phyloP scores from a whole-genome alignment of 768 basidiomycete species.

The Trametes villosa region DNA sequence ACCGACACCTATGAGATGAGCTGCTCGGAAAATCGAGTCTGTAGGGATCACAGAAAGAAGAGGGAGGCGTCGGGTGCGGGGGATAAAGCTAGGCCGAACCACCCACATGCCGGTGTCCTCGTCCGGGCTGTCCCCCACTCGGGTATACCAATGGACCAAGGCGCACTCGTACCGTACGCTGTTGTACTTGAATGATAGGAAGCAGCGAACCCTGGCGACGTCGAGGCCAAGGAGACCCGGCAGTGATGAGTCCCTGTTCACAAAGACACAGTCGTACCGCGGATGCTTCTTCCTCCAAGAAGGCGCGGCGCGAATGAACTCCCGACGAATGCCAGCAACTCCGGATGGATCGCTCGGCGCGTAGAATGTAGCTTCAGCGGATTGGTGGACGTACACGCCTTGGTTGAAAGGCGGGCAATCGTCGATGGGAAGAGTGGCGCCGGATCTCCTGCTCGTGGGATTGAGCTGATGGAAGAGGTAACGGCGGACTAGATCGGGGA shows the following conservation, averaged over 20 bases:
- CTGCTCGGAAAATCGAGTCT: not conserved
- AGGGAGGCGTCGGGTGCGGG: not conserved
- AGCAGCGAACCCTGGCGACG: not conserved
- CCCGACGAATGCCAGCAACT: not conserved
- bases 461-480: not conserved
- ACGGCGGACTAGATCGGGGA: not conserved
- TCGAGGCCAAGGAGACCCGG: not conserved
- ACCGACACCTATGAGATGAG: not conserved
- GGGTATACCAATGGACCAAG: not conserved
- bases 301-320: not conserved
- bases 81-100: not conserved
- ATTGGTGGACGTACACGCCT: not conserved
- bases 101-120: not conserved
- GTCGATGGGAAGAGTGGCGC: not conserved
- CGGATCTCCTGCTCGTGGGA: not conserved
- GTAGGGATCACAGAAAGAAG: not conserved
- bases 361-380: not conserved
- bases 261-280: not conserved
- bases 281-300: not conserved
- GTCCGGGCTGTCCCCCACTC: not conserved
- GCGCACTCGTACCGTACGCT: not conserved
- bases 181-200: not conserved
- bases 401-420: not conserved
- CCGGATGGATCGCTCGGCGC: not conserved
- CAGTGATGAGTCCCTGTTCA: not conserved